Conservation (phyloP, 2,329 filamentous ascomycete genomes). For the Clarireedia homoeocarpa region DNA sequence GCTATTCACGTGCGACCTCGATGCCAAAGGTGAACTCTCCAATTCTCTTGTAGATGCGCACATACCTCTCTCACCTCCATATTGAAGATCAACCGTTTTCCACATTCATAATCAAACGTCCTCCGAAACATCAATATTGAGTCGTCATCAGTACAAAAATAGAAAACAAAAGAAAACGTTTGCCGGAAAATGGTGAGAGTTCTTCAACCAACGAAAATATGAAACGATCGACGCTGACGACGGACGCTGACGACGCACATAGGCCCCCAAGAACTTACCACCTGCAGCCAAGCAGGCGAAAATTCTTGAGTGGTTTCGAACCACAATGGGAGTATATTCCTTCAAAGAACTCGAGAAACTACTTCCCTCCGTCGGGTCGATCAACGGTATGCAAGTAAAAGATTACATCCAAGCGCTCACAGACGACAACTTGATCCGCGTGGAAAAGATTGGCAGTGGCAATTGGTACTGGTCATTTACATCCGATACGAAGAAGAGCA, state of each 20-base stretch:
- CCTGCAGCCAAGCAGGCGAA: conserved; percentile 49
- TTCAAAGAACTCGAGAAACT: conserved; percentile 62
- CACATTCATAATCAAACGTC: no score
- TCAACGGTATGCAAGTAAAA: conserved; percentile 60
- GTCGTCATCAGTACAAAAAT: no score
- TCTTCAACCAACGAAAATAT: background rate
- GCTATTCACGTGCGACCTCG: no score
- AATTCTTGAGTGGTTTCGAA: conserved; percentile 52
- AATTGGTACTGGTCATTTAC: conserved; percentile 68
- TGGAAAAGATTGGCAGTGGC: conserved; percentile 63
- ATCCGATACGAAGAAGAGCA: conserved; percentile 44
- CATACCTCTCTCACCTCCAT: background rate
- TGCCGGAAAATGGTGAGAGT: background rate
- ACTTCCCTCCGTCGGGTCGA: conserved; percentile 51
- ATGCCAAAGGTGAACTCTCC: background rate
- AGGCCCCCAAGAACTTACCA: conserved; percentile 46
- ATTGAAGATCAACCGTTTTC: no score
- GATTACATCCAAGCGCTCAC: conserved; percentile 55
- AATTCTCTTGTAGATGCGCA: background rate
- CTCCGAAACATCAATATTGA: no score
- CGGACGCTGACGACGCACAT: background rate
- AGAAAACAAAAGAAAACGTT: no score
- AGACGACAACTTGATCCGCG: conserved; percentile 53
- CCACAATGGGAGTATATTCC: conserved; percentile 52
- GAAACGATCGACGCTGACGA: background rate